Conservation (phyloP, 164 flowering plant genomes). For the Annona cherimola region DNA sequence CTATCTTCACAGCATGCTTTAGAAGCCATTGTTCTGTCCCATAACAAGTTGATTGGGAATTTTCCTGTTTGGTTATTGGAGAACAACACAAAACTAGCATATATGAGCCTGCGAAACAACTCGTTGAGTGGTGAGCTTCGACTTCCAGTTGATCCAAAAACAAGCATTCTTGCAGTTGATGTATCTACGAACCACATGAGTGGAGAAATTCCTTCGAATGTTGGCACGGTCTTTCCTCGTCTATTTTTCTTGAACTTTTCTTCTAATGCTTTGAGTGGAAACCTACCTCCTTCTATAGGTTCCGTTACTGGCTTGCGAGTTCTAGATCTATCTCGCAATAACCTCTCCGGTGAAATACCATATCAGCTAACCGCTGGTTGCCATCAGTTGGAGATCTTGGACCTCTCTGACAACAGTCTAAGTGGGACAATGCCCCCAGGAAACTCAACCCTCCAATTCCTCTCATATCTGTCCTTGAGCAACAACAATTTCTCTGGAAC, state of each 20-base stretch:
- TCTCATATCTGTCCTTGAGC: not conserved
- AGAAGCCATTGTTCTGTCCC: slow-evolving; percentile 3
- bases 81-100: not conserved
- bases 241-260: not conserved
- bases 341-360: not conserved
- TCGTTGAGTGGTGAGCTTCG: not conserved
- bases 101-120: not conserved
- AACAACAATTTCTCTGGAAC: slow-evolving; percentile 3
- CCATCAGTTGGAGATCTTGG: not conserved
- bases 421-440: slow-evolving; percentile 5
- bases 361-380: not conserved
- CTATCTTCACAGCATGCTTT: not conserved
- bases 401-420: slow-evolving; percentile 7
- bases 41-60: not conserved
- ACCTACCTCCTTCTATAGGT: slow-evolving; percentile 1
- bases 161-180: not conserved
- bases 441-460: not conserved
- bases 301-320: not conserved
- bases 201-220: not conserved
- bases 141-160: not conserved
- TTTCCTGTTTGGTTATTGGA: slow-evolving; percentile 6
- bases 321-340: slow-evolving; percentile 1
- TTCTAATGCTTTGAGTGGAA: not conserved
- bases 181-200: not conserved
- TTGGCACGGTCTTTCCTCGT: not conserved